A percentile compares a stretch with the other conserved stretches of the same genome.
Conservation (phyloP, 2,329 filamentous ascomycete genomes). For the Calonectria pauciramosa region DNA sequence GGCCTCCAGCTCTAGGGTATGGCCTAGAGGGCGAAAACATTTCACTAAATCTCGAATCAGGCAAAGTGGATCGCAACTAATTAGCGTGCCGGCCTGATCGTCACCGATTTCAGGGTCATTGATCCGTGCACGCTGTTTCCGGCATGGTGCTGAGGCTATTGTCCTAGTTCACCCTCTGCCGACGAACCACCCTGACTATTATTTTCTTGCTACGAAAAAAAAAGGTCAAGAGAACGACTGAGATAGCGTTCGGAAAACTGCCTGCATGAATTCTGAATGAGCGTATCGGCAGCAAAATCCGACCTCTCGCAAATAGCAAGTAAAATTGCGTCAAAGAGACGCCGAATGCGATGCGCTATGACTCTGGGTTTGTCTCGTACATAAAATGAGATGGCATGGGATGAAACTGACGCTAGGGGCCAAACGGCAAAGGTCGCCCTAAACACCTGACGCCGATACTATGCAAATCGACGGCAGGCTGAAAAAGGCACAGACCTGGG, state of each 20-base stretch:
- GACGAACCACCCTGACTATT: not conserved
- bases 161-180: not conserved
- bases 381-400: conserved; percentile 11
- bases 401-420: not conserved
- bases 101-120: not conserved
- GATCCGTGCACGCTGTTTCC: not conserved
- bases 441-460: not conserved
- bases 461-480: not conserved
- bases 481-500: not conserved
- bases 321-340: not conserved
- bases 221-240: not conserved
- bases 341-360: not conserved
- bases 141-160: not conserved
- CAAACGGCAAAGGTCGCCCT: not conserved
- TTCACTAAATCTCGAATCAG: not conserved
- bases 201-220: not conserved
- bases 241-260: not conserved
- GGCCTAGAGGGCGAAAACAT: not conserved
- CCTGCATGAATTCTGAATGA: not conserved
- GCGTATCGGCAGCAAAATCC: not conserved
- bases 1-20: not conserved
- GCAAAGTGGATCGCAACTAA: not conserved
- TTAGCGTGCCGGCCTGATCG: not conserved
- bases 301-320: not conserved
- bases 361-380: not conserved